Evolutionary conservation across 305 asterid genomes (phyloP), one percentile per base, ranked within the genome.

Genomic region (Solanum hybrid): DNA sequence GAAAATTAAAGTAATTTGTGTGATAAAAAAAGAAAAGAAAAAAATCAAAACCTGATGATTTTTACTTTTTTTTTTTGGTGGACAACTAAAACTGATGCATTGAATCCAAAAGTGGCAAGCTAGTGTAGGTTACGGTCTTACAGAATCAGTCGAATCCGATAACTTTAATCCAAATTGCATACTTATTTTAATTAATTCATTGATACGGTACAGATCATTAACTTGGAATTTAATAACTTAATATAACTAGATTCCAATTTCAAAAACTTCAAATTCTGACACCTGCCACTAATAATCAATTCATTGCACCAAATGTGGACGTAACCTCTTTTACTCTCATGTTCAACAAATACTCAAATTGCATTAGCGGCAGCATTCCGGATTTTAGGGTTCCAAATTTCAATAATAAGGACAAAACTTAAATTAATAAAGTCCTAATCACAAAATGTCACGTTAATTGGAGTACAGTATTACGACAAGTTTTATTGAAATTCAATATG

Each of bases 61-160:
- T 56, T 56, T 17, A 17, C 24, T 17, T 56, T 32, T 32, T 32
- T 40, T 17, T 60, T 60, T 20, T 60, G 9, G 26, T 60, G 72
- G 72, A 22, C 72, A 20, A 60, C 26, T 0, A 60, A 60, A 60
- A 22, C 71, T 60, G 72, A 60, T 60, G 72, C 26, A 60, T 7
- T 60, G 27, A 60, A 22, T 22, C 72, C 71, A 60, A 20, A 60
- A 60, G 71, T 60, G 71, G 72, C 27, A 8, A 60, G 27, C 5
- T 60, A 60, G 6, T 22, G 72, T 60, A 66, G 13, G 75, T n/a
- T 69, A 10, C n/a, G 10, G 1, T 51, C 10, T 17, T 51, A 51
- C 7, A 1, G 0, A 24, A 24, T 69, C 3, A 24, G 4, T 69
- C 4, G 31, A 69, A 24, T 69, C 8, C 0, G 12, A 60, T 22